Conservation (phyloP, 202 grass and related monocot species). For the Panicum virgatum region DNA sequence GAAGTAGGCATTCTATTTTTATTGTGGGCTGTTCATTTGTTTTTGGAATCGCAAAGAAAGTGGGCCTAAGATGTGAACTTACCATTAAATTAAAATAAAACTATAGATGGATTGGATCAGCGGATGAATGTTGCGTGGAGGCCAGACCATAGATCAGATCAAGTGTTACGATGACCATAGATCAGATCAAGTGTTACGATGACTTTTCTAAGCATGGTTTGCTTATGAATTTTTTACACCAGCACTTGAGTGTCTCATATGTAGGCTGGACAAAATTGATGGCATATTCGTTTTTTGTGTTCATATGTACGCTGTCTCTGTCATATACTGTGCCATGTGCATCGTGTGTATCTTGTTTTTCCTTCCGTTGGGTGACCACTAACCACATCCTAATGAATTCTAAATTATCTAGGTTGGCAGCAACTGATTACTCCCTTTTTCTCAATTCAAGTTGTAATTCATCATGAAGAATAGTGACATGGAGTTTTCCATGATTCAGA, state of each 20-base stretch:
- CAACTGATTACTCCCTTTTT: background rate
- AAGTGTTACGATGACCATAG: too few species aligned
- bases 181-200: slow-evolving; percentile 31
- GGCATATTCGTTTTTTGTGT: slow-evolving; percentile 25
- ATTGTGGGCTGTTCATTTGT: background rate
- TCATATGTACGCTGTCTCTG: slow-evolving; percentile 32
- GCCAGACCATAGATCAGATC: too few species aligned
- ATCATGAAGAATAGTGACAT: background rate
- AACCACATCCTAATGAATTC: slow-evolving; percentile 5
- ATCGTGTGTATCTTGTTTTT: slow-evolving; percentile 16
- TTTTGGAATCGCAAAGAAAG: slow-evolving; percentile 29
- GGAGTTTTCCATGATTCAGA: background rate
- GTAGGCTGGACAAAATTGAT: slow-evolving; percentile 21
- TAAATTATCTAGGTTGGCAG: background rate
- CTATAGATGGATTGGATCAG: slow-evolving; percentile 9
- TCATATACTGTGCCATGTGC: slow-evolving; percentile 33
- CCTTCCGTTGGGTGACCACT: slow-evolving; percentile 1
- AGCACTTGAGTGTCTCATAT: slow-evolving; percentile 13
- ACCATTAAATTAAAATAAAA: slow-evolving; percentile 32
- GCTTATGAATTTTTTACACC: slow-evolving; percentile 29
- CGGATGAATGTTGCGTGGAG: slow-evolving; percentile 5
- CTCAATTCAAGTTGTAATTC: background rate
- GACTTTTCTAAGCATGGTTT: slow-evolving; percentile 37
- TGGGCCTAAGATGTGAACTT: slow-evolving; percentile 35
- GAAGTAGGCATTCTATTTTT: background rate